These are phyloP conservation scores for Falciphora oryzae DNA, from an alignment of 2,329 filamentous ascomycete species.

Conservation along the genomic window DNA sequence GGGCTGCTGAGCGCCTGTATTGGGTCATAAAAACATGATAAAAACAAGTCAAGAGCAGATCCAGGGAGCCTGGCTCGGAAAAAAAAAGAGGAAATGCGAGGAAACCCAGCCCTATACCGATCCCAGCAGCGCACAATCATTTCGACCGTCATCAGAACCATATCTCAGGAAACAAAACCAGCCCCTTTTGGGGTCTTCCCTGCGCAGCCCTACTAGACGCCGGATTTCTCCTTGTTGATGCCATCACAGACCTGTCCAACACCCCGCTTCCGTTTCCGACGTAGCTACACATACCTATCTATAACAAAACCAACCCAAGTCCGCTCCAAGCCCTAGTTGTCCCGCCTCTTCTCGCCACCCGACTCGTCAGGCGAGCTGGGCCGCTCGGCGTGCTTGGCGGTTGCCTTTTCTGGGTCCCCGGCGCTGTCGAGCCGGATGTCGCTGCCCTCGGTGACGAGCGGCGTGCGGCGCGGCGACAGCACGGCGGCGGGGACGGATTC, in stretches of 20 bases:
- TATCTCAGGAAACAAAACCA: no score
- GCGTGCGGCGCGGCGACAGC: conserved; percentile 7
- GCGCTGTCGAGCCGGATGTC: neutral
- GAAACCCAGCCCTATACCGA: no score
- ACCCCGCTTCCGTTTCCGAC: no score
- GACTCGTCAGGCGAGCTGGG: neutral
- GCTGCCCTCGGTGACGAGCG: neutral
- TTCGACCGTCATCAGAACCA: no score
- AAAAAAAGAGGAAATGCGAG: neutral
- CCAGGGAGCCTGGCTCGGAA: neutral
- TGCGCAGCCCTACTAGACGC: no score
- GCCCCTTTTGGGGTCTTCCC: no score
- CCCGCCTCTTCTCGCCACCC: neutral
- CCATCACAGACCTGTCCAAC: no score
- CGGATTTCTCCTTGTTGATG: no score
- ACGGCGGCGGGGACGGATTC: conserved; percentile 4
- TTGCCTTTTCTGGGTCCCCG: neutral
- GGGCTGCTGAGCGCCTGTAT: neutral
- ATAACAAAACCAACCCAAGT: no score
- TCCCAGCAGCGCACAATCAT: no score
- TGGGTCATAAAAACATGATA: neutral
- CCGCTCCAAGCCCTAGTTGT: neutral
- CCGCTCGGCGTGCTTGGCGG: neutral
- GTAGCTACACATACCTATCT: no score
- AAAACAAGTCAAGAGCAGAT: no score